These are phyloP conservation scores for Coprinellus micaceus DNA, from an alignment of 768 basidiomycete genomes.

Conservation along the genomic window DNA sequence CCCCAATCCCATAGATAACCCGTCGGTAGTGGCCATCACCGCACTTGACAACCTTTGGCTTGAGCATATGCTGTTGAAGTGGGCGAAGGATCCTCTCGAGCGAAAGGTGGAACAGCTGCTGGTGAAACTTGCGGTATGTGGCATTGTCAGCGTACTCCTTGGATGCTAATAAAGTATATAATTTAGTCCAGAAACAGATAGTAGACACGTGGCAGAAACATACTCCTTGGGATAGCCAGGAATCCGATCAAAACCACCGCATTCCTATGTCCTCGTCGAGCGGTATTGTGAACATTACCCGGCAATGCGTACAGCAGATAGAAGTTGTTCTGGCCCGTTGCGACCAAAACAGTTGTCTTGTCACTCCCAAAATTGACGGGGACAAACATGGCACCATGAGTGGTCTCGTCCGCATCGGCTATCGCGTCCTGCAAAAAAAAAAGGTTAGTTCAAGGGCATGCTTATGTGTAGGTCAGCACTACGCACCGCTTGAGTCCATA, in stretches of 20 bases:
- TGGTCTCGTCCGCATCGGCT: conserved; percentile 16
- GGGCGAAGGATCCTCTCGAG: conserved; percentile 2
- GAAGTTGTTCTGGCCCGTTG: conserved; percentile 33
- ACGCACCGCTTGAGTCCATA: conserved; percentile 38
- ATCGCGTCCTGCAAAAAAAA: conserved; percentile 22
- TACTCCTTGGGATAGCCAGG: conserved; percentile 20
- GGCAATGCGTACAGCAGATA: conserved; percentile 32
- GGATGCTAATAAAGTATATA: neutral
- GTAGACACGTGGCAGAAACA: neutral
- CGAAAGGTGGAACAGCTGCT: neutral
- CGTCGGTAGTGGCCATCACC: conserved; percentile 22
- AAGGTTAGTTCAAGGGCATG: neutral
- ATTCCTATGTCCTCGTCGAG: conserved; percentile 28
- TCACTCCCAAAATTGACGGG: conserved; percentile 36
- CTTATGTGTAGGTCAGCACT: neutral
- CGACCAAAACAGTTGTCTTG: conserved; percentile 36
- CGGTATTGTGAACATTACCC: conserved; percentile 30
- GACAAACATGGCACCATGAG: conserved; percentile 25
- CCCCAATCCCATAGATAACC: conserved; percentile 22
- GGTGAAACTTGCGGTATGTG: neutral
- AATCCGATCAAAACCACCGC: conserved; percentile 27
- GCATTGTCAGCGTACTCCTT: neutral
- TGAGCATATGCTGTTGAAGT: neutral
- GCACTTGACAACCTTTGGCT: conserved; percentile 11
- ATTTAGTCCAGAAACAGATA: neutral